phyloP scores from a whole-genome alignment of 352 stramenopile species.

The Phytophthora ohioensis region DNA sequence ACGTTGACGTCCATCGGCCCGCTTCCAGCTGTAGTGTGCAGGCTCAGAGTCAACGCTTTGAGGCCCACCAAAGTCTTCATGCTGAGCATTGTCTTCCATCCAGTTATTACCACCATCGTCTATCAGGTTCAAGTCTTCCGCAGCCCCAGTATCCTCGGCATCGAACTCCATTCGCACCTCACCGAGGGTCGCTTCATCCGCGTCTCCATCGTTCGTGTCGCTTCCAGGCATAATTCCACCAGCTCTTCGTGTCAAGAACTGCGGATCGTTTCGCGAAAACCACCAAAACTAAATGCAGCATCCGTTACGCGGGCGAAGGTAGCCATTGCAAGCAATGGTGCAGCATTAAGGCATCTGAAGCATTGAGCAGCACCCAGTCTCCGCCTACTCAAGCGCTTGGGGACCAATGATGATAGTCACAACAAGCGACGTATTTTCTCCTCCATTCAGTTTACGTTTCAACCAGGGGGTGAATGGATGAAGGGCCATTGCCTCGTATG shows the following conservation, averaged over 20 bases:
- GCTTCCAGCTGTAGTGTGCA: conserved; percentile 69
- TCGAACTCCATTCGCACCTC: conserved; percentile 20
- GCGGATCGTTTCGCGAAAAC: conserved; percentile 24
- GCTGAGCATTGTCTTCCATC: conserved; percentile 19
- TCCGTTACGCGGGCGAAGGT: conserved; percentile 7
- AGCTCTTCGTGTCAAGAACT: background rate
- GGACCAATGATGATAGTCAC: too few relatives aligned
- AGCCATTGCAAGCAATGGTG: background rate
- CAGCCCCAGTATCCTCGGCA: background rate
- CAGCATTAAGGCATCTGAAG: too few relatives aligned
- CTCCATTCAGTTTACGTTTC: conserved; percentile 13
- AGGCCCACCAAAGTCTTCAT: conserved; percentile 26
- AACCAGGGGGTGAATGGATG: conserved; percentile 3
- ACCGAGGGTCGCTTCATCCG: conserved; percentile 7
- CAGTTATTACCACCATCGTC: conserved; percentile 31
- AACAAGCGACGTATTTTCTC: background rate
- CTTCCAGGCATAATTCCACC: conserved; percentile 25
- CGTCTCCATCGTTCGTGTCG: conserved; percentile 7
- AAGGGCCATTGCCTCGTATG: conserved; percentile 10
- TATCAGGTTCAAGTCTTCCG: conserved; percentile 24
- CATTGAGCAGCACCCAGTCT: too few relatives aligned
- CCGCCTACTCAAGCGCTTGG: too few relatives aligned
- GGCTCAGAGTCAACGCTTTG: conserved; percentile 35
- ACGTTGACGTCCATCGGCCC: conserved; percentile 56
- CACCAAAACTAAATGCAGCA: conserved; percentile 15